phyloP scores from a whole-genome alignment of 2,329 filamentous ascomycete genomes.

The Fusarium lyarnte region DNA sequence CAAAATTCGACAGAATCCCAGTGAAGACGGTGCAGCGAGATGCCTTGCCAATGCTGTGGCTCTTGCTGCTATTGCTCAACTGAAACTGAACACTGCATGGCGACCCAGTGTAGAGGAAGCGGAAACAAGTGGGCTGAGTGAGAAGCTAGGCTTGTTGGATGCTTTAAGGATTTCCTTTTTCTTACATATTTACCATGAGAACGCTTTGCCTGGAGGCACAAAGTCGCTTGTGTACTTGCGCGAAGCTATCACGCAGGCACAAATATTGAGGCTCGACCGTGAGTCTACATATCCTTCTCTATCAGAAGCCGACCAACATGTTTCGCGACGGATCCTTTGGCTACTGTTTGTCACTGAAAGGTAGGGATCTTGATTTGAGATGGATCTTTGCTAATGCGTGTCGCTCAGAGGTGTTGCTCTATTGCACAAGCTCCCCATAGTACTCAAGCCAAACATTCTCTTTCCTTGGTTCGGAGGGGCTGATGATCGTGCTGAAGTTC shows the following conservation, averaged over 20 bases:
- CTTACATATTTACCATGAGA: slow-evolving; percentile 62
- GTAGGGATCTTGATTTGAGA: slow-evolving; percentile 3
- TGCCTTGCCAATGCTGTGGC: slow-evolving; percentile 57
- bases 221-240: slow-evolving; percentile 59
- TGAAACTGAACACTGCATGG: slow-evolving; percentile 52
- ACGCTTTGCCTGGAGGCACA: slow-evolving; percentile 55
- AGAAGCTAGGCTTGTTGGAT: slow-evolving; percentile 49
- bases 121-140: slow-evolving; percentile 42
- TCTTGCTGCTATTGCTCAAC: slow-evolving; percentile 59
- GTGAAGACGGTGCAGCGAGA: slow-evolving; percentile 48
- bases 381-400: slow-evolving; percentile 4
- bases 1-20: slow-evolving; percentile 46
- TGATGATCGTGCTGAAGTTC: slow-evolving; percentile 54
- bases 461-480: slow-evolving; percentile 45
- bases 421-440: slow-evolving; percentile 59
- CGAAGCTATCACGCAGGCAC: slow-evolving; percentile 62
- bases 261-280: slow-evolving; percentile 59
- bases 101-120: slow-evolving; percentile 41
- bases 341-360: slow-evolving; percentile 60
- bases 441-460: slow-evolving; percentile 55
- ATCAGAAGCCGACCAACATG: slow-evolving; percentile 52
- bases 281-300: slow-evolving; percentile 53
- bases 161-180: slow-evolving; percentile 60
- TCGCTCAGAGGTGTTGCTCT: slow-evolving; percentile 57
- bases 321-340: slow-evolving; percentile 58